Base-by-base conservation (phyloP, 441 rosid species). In the Arabidopsis lyrata region DNA sequence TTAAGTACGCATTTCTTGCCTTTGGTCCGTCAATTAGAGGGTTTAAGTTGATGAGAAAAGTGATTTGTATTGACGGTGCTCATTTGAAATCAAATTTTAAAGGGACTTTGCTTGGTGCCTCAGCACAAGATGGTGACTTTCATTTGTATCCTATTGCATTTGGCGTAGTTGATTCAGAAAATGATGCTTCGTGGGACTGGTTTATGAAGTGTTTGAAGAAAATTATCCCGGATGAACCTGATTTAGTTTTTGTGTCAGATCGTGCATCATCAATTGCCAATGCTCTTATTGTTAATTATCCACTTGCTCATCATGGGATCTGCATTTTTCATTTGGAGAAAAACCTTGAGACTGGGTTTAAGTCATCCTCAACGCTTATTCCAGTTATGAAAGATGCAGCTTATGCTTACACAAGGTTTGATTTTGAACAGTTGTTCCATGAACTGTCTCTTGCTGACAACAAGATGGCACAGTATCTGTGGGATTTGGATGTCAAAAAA, bases 21-120 rank as follows among this genome's bases (percentile, higher is more conserved):
- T 58, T 58, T 58, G 63, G 63, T 58, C 3, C 15, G 18, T 16
- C 15, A 8, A 4, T 56, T 34, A 57, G 44, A 34, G 44, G 63
- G 1, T 57, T 57, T 10, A 10, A 16, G 27, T 29, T 57, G 4
- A n/a, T 57, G 63, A 16, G n/a, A 3, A 57, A 57, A 6, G 45
- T 36, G 0, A 1, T 36, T 35, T 15, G 2, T 18, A 5, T 58
- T 35, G 45, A 58, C 36, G 31, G 45, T n/a, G 8, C 31, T 0
- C 5, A 8, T 58, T 6, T 36, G 14, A 36, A 58, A 58, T 8
- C 29, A 12, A 36, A 59, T 9, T 59, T n/a, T 58, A 36, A 36
- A 35, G 63, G 15, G 2, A 58, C 45, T 58, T 58, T 36, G 1
- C 63, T 58, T 35, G 45, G 5, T 7, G 63, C 15, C 10, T 13